Conservation (phyloP, 2,329 filamentous ascomycete genomes). For the Thielaviopsis punctulata region DNA sequence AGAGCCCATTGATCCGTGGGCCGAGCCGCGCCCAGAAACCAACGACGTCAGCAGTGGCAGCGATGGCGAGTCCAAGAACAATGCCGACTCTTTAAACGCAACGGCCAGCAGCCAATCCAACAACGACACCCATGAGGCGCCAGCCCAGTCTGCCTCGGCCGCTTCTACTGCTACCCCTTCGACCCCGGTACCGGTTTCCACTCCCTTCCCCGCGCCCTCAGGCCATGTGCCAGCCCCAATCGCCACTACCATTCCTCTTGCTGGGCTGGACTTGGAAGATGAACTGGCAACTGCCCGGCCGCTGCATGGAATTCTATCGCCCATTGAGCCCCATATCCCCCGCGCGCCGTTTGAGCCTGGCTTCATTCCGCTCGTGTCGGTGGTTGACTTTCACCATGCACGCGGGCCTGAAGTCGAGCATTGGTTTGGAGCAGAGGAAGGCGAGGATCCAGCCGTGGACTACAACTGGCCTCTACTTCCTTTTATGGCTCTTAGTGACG, state of each 20-base stretch:
- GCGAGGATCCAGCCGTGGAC: constrained; percentile 58
- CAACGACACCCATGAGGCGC: neutral
- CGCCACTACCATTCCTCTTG: neutral
- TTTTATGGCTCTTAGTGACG: constrained; percentile 93
- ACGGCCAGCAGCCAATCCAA: neutral
- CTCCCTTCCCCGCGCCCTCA: neutral
- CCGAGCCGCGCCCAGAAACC: neutral
- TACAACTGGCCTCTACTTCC: constrained; percentile 86
- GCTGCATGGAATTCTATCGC: constrained; percentile 4
- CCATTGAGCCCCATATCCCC: constrained; percentile 10
- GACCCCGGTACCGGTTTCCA: neutral
- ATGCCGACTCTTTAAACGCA: no score
- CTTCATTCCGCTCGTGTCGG: constrained; percentile 54
- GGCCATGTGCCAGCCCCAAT: neutral
- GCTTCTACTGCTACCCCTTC: neutral
- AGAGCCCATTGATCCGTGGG: constrained; percentile 11
- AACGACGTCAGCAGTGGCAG: neutral
- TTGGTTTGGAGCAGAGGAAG: constrained; percentile 68
- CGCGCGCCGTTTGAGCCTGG: constrained; percentile 18
- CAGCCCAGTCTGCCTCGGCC: neutral
- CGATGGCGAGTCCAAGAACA: neutral
- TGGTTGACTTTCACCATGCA: constrained; percentile 74
- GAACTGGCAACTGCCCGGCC: neutral
- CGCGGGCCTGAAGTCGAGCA: constrained; percentile 81
- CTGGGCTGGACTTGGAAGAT: neutral